Conservation (phyloP, 768 basidiomycete species). For the Cystofilobasidium macerans region DNA sequence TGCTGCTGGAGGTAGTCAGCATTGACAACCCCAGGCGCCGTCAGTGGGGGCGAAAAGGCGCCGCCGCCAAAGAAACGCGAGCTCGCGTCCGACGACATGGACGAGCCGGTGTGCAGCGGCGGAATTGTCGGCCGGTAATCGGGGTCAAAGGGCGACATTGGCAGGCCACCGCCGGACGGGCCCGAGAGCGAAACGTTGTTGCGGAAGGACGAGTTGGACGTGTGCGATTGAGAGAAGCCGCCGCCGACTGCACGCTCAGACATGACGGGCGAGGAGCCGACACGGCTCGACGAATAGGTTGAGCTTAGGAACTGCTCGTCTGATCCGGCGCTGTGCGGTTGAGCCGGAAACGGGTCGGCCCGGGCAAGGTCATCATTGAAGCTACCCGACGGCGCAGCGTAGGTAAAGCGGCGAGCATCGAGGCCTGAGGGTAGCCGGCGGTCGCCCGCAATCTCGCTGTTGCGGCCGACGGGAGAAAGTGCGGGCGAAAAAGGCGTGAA, state of each 20-base stretch:
- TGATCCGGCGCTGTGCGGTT: background rate
- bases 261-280: constrained; percentile 8
- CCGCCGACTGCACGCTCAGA: background rate
- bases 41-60: constrained; percentile 19
- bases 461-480: background rate
- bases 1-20: constrained; percentile 25
- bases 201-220: background rate
- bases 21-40: constrained; percentile 13
- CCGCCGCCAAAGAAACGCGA: constrained; percentile 8
- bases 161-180: background rate
- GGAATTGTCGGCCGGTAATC: constrained; percentile 17
- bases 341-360: background rate
- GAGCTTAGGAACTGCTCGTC: constrained; percentile 1
- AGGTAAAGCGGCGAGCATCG: background rate
- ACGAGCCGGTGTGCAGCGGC: constrained; percentile 15
- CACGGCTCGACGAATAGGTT: constrained; percentile 1
- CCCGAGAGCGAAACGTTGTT: background rate
- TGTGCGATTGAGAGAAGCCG: constrained; percentile 1
- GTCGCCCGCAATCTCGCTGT: background rate
- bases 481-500: background rate
- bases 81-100: constrained; percentile 14
- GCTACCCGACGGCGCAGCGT: background rate
- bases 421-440: background rate
- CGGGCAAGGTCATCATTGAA: background rate
- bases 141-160: constrained; percentile 17